Percentiles rank a stretch among this genome's conserved stretches.
phyloP scores from a whole-genome alignment of 23 red algal species.

The Gracilaria caudata region DNA sequence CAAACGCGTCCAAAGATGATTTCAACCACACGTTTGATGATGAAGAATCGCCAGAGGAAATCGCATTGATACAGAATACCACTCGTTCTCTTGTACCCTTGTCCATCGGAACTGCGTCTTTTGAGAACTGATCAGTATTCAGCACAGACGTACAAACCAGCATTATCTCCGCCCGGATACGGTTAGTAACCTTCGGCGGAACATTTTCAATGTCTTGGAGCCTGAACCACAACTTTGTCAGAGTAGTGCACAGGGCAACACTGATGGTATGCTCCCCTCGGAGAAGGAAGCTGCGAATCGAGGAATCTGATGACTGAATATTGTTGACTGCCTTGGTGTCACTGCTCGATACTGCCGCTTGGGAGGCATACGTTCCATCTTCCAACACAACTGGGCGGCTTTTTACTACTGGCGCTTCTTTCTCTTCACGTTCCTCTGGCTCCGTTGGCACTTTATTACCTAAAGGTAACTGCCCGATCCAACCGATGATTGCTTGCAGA shows the following conservation, averaged over 20 bases:
- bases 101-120: conserved; percentile 73
- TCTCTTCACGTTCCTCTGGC: conserved; percentile 44
- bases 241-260: conserved; percentile 82
- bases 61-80: conserved; percentile 71
- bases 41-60: conserved; percentile 31
- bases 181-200: conserved; percentile 45
- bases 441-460: conserved; percentile 1
- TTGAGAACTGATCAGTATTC: conserved; percentile 51
- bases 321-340: background rate
- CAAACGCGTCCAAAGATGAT: conserved; percentile 74
- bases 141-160: conserved; percentile 88
- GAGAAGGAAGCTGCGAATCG: conserved; percentile 79
- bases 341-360: conserved; percentile 36
- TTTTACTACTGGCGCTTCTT: conserved; percentile 11
- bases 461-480: conserved; percentile 82
- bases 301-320: conserved; percentile 7
- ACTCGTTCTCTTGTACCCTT: conserved; percentile 86
- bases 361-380: conserved; percentile 97
- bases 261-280: conserved; percentile 84
- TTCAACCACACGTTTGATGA: conserved; percentile 61
- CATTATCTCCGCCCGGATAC: conserved; percentile 87
- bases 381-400: conserved; percentile 79
- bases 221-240: conserved; percentile 92
- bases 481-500: conserved; percentile 75
- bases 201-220: conserved; percentile 53